phyloP scores from a whole-genome alignment of 1,284 basidiomycete genomes.

The Naganishia sp. region DNA sequence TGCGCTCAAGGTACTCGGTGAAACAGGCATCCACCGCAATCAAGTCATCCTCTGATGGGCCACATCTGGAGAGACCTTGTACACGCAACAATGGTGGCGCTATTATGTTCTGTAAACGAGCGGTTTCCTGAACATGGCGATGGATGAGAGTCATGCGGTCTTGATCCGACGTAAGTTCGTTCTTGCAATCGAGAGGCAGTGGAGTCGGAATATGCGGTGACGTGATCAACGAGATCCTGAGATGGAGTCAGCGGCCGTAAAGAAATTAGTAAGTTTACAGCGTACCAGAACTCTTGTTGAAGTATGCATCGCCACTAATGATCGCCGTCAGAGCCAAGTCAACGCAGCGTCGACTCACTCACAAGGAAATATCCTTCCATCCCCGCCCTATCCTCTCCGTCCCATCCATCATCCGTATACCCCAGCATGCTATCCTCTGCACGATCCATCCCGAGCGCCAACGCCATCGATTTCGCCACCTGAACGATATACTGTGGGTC shows the following conservation, averaged over 20 bases:
- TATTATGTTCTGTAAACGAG: background rate
- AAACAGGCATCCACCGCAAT: background rate
- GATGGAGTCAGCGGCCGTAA: background rate
- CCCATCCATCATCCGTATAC: background rate
- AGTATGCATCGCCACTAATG: slow-evolving; percentile 9
- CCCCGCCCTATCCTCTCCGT: slow-evolving; percentile 1
- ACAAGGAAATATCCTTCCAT: slow-evolving; percentile 18
- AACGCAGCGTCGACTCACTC: background rate
- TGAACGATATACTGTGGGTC: background rate
- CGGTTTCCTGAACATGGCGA: background rate
- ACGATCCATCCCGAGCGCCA: slow-evolving; percentile 4
- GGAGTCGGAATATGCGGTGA: slow-evolving; percentile 1
- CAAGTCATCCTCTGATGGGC: slow-evolving; percentile 13
- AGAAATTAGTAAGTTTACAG: background rate
- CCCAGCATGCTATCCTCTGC: slow-evolving; percentile 1
- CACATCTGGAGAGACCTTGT: background rate
- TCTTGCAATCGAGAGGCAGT: background rate
- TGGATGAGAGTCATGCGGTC: background rate
- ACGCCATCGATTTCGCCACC: slow-evolving; percentile 6
- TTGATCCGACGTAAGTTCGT: background rate
- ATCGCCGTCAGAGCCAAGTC: background rate
- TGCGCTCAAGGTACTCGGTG: background rate
- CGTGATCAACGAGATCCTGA: slow-evolving; percentile 5
- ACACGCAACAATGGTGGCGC: background rate
- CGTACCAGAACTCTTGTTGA: slow-evolving; percentile 22